Base-by-base conservation (phyloP, 78 protist species). In the Chrysochromulina tobinii region DNA sequence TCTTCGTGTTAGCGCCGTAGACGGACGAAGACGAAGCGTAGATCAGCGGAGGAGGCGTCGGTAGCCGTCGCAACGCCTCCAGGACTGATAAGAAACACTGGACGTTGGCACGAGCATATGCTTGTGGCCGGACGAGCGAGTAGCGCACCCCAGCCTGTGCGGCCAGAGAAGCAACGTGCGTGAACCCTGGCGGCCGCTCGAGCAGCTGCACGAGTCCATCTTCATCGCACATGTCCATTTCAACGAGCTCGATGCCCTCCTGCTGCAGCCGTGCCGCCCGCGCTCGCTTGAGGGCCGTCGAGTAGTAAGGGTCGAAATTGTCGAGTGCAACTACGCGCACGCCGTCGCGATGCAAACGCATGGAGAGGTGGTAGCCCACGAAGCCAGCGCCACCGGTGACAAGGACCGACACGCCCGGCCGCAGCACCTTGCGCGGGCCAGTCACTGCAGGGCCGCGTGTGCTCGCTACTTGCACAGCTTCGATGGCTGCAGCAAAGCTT, bases 131-230 rank as follows among this genome's bases (percentile, higher is more conserved):
- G 20, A 58, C 23, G 51, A 92, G 59, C 17, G 94, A 81, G 66
- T 86, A 87, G 25, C 93, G 87, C 25, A 94, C 94, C 38, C 96
- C 96, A 4, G 96, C 94, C 83, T 94, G 96, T 8, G 96, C 96
- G 9, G 96, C 96, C 7, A 94, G 38, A 25, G 93, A 93, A 0
- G 68, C 92, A 11, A 92, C 89, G 86, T 94, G 93, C 6, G 92
- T 90, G 51, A 92, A 0, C 12, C 53, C 3, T 61, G 9, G 25
- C 25, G 9, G 0, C 8, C 5, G 1, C 23, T 90, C 1, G 15
- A 94, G 59, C 64, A 7, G 7, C 84, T 1, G 3, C n/a, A 21
- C 58, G 18, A 75, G 84, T 1, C 25, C 58, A 15, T 18, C 57
- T 12, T 25, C 81, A n/a, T 75, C 84, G 15, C 84, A 75, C 84